Conservation (phyloP, 2,329 filamentous ascomycete species). For the Hymenoscyphus albidus region DNA sequence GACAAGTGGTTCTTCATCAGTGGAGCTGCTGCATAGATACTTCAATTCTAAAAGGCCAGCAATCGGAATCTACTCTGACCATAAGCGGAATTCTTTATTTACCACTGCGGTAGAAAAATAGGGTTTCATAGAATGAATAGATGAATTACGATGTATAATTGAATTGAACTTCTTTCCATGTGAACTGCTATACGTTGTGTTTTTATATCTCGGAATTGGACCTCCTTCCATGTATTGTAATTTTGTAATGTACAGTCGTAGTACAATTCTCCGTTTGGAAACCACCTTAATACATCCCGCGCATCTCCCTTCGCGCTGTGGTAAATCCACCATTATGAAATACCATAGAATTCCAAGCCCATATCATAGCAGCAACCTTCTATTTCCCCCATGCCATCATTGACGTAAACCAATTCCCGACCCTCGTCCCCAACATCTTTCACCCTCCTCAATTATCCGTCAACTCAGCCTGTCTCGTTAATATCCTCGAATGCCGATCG, state of each 20-base stretch:
- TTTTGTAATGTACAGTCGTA: slow-evolving; percentile 5
- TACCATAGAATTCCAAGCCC: neutral
- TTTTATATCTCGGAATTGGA: too few relatives aligned
- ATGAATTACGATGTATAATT: slow-evolving; percentile 1
- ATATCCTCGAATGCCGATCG: slow-evolving; percentile 77
- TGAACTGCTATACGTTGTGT: neutral
- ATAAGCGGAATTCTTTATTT: slow-evolving; percentile 6
- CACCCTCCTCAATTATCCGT: slow-evolving; percentile 38
- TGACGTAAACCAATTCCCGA: slow-evolving; percentile 3
- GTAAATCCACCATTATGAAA: neutral
- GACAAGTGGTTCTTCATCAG: slow-evolving; percentile 99
- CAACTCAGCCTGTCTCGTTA: slow-evolving; percentile 82
- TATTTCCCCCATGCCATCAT: slow-evolving; percentile 28
- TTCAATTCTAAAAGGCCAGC: neutral
- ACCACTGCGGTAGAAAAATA: neutral
- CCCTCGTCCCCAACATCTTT: slow-evolving; percentile 1
- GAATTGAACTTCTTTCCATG: neutral
- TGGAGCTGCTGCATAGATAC: slow-evolving; percentile 75
- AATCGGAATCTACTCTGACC: neutral
- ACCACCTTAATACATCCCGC: neutral
- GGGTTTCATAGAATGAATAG: neutral
- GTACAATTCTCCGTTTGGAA: neutral
- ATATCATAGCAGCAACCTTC: slow-evolving; percentile 22
- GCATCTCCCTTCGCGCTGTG: neutral
- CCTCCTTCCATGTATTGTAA: neutral